These are phyloP conservation scores for Thelonectria blattea DNA, from an alignment of 2,329 filamentous ascomycete species.

Conservation along the genomic window DNA sequence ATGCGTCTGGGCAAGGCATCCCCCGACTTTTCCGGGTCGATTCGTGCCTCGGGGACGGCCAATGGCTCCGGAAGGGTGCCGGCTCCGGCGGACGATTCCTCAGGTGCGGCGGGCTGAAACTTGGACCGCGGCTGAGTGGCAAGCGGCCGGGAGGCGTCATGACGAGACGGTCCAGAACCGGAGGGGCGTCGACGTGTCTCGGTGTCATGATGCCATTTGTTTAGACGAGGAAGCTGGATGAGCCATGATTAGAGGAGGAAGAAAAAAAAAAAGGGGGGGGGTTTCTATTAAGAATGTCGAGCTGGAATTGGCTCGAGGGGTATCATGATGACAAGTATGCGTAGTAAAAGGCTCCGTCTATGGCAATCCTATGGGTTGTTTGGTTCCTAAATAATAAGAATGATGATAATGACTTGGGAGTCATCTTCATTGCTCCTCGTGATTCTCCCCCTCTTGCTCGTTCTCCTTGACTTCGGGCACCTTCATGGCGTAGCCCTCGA, in stretches of 20 bases:
- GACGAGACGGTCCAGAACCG: neutral
- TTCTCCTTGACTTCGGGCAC: conserved; percentile 42
- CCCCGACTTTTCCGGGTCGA: neutral
- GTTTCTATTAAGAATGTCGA: conserved; percentile 6
- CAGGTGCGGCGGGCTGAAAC: neutral
- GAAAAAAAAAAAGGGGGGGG: neutral
- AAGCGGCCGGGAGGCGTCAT: conserved; percentile 2
- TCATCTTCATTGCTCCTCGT: conserved; percentile 8
- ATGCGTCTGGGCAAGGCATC: neutral
- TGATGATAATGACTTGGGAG: too few species aligned
- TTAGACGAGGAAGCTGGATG: neutral
- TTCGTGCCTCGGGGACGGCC: neutral
- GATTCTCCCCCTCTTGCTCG: conserved; percentile 38
- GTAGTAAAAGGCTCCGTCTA: conserved; percentile 22
- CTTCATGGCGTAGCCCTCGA: conserved; percentile 68
- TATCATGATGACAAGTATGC: conserved; percentile 30
- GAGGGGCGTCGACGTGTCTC: neutral
- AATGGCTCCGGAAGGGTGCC: conserved; percentile 17
- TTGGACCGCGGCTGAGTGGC: conserved; percentile 21
- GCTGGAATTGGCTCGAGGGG: conserved; percentile 26
- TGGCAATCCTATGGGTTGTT: neutral
- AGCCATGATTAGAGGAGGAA: neutral
- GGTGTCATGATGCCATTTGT: neutral
- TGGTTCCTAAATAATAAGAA: too few species aligned
- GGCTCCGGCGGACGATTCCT: neutral